Percentiles rank a stretch among this genome's conserved stretches.
These are phyloP conservation scores for Lophium mytilinum DNA, from an alignment of 495 filamentous ascomycete genomes.

Conservation along the genomic window DNA sequence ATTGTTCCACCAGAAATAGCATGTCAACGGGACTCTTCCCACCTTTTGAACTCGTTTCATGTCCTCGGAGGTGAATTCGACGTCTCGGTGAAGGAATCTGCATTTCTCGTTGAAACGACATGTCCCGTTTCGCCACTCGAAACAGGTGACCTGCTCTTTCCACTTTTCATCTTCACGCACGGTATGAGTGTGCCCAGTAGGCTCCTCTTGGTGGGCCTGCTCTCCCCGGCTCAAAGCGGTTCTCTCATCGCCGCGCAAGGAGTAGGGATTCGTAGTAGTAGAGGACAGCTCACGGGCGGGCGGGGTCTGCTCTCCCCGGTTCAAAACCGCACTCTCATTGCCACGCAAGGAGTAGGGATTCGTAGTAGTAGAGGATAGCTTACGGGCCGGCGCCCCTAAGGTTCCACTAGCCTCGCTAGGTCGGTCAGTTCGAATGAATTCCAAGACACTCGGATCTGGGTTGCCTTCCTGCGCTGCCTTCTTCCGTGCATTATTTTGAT, in stretches of 20 bases:
- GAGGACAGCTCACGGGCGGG: no score
- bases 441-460: slow-evolving; percentile 6
- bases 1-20: slow-evolving; percentile 7
- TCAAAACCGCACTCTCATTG: background rate
- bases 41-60: background rate
- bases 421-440: slow-evolving; percentile 5
- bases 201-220: background rate
- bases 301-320: background rate
- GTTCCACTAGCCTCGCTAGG: background rate
- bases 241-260: background rate
- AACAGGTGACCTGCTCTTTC: slow-evolving; percentile 21
- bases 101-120: slow-evolving; percentile 16
- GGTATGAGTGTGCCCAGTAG: background rate
- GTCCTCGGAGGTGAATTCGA: no score
- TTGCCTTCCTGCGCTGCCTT: slow-evolving; percentile 4
- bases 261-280: no score
- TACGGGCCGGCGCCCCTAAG: background rate
- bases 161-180: no score
- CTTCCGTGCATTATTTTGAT: slow-evolving; percentile 1
- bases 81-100: slow-evolving; percentile 11
- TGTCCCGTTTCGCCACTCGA: slow-evolving; percentile 9
- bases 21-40: slow-evolving; percentile 5
- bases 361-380: no score
- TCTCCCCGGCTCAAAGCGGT: background rate
- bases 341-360: no score